Base-by-base conservation (phyloP, 1,284 basidiomycete species). In the Cutaneotrichosporon cyanovorans region DNA sequence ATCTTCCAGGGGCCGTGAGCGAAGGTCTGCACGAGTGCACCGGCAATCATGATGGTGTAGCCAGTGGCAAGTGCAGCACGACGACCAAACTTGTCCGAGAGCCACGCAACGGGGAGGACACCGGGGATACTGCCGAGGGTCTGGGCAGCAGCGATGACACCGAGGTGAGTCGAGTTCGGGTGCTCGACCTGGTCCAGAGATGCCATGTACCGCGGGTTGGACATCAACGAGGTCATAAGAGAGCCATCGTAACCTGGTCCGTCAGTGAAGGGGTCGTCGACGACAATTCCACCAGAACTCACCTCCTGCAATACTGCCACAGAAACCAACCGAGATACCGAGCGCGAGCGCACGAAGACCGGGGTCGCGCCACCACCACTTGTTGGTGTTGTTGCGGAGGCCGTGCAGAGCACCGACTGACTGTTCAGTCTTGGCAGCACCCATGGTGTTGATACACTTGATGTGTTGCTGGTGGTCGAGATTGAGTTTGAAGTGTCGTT, bases 241-340 rank as follows among this genome's bases (percentile, higher is more conserved):
- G 50, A 41, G 5, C 47, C 50, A 22, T 56, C 54, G 45, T 56
- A 56, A 15, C 54, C 50, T 40, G 25, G 25, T 7, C 7, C 12
- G 25, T 28, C 25, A 28, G 25, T 16, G 9, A 35, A n/a, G 9
- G 16, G 28, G 20, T 23, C 14, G 5, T 4, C 15, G 19, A 19
- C 16, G 12, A 28, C 25, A 28, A 28, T 28, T 28, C 25, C 25
- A 7, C 4, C n/a, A 7, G 2, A 22, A 43, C 52, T 25, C 14
- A 54, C 52, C 48, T 1, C n/a, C 11, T 23, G 30, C 43, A 31
- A 51, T 30, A 8, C 19, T 40, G 23, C 44, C 36, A 5, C 39
- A 22, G 22, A 51, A 51, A 14, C 50, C 50, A 16, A 56, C 40
- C 1, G 33, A 4, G 19, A 53, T 46, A 33, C 33, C 41, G 19